Percentiles rank a stretch among this genome's conserved stretches.
Conservation (phyloP, 1,284 basidiomycete genomes). For the Ustilago curta region DNA sequence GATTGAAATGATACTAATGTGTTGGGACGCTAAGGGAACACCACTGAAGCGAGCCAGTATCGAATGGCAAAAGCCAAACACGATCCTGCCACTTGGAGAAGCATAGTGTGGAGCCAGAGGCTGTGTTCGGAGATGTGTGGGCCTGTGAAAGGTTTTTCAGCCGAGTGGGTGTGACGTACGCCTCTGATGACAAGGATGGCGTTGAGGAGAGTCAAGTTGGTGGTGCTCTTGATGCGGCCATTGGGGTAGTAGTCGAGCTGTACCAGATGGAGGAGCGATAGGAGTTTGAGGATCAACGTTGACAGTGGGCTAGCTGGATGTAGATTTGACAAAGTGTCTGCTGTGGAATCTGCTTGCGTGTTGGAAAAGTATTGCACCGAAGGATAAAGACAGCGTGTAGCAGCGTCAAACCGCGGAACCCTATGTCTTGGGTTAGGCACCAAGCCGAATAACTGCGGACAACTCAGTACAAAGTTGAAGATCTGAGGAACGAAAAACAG, state of each 20-base stretch:
- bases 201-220: conserved; percentile 66
- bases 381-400: conserved; percentile 43
- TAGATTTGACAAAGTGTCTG: conserved; percentile 14
- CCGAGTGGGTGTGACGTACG: conserved; percentile 14
- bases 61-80: conserved; percentile 61
- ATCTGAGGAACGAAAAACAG: conserved; percentile 98
- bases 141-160: conserved; percentile 12
- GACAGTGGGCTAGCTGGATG: conserved; percentile 20
- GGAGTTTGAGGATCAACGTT: conserved; percentile 23
- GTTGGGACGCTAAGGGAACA: conserved; percentile 49
- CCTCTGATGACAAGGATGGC: conserved; percentile 62
- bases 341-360: conserved; percentile 2
- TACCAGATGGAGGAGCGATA: conserved; percentile 39
- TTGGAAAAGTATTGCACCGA: conserved; percentile 49
- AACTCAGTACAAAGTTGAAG: conserved; percentile 95
- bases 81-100: conserved; percentile 55
- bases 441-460: conserved; percentile 92
- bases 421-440: conserved; percentile 94
- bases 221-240: conserved; percentile 45
- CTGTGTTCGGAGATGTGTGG: conserved; percentile 50
- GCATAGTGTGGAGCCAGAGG: conserved; percentile 60
- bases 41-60: conserved; percentile 60
- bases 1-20: conserved; percentile 3
- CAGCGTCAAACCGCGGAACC: conserved; percentile 75
- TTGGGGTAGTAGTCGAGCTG: conserved; percentile 39